phyloP scores from a whole-genome alignment of 768 basidiomycete species.

The Suillus paluster region DNA sequence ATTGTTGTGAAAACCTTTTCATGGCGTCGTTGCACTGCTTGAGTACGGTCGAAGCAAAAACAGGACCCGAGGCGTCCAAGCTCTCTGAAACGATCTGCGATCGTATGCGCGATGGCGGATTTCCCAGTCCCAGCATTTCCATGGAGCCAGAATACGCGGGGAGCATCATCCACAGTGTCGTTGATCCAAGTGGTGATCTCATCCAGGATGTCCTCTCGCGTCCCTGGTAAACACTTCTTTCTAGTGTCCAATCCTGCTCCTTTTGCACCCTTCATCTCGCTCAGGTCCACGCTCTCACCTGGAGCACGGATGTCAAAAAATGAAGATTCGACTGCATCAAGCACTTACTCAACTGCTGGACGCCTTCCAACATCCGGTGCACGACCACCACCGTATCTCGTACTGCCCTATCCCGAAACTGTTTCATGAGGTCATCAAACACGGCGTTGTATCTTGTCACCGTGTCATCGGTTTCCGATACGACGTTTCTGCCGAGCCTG shows the following conservation, averaged over 20 bases:
- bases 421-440: slow-evolving; percentile 6
- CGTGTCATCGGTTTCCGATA: background rate
- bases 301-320: background rate
- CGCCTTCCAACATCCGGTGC: background rate
- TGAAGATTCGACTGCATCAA: background rate
- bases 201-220: slow-evolving; percentile 27
- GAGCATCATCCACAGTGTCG: slow-evolving; percentile 9
- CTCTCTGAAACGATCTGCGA: slow-evolving; percentile 16
- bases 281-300: background rate
- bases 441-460: background rate
- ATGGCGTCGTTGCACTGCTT: slow-evolving; percentile 9
- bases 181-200: slow-evolving; percentile 32
- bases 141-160: slow-evolving; percentile 15
- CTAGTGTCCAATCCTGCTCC: slow-evolving; percentile 9
- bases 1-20: slow-evolving; percentile 20
- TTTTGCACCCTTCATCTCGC: background rate
- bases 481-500: background rate
- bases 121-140: slow-evolving; percentile 20
- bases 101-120: slow-evolving; percentile 28
- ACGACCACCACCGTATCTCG: background rate
- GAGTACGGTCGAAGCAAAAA: slow-evolving; percentile 25
- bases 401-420: slow-evolving; percentile 9
- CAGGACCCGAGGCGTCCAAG: slow-evolving; percentile 18
- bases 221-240: slow-evolving; percentile 23
- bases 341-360: background rate